A percentile compares a stretch with the other conserved stretches of the same genome.
phyloP scores from a whole-genome alignment of 305 asterid genomes.

The Plantago rigida region DNA sequence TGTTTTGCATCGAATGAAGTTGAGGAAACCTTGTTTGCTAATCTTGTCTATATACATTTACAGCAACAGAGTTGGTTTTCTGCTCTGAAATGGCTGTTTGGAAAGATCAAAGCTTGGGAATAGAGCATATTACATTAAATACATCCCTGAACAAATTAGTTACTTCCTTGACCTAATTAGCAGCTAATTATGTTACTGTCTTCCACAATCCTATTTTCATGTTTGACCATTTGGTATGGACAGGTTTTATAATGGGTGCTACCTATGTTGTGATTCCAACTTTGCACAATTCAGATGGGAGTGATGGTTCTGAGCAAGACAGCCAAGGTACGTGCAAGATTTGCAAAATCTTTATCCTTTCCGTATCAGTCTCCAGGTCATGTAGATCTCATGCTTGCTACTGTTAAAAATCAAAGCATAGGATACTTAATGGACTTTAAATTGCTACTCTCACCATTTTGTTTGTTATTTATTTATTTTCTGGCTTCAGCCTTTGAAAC shows the following conservation, averaged over 20 bases:
- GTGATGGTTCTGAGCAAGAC: slow-evolving; percentile 44
- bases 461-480: not conserved
- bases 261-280: slow-evolving; percentile 60
- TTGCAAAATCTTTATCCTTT: slow-evolving; percentile 18
- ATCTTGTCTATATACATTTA: not conserved
- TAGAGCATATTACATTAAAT: not conserved
- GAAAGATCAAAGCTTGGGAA: too few species aligned
- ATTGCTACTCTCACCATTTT: slow-evolving; percentile 23
- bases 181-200: slow-evolving; percentile 16
- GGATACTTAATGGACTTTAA: slow-evolving; percentile 21
- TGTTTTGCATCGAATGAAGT: slow-evolving; percentile 14
- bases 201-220: slow-evolving; percentile 15
- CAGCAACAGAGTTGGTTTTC: slow-evolving; percentile 2
- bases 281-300: slow-evolving; percentile 41
- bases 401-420: too few species aligned
- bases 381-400: not conserved
- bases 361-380: slow-evolving; percentile 17
- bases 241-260: slow-evolving; percentile 69
- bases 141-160: slow-evolving; percentile 16
- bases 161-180: slow-evolving; percentile 15
- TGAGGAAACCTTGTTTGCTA: slow-evolving; percentile 10
- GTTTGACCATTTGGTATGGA: slow-evolving; percentile 24
- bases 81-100: slow-evolving; percentile 17
- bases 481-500: slow-evolving; percentile 57
- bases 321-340: slow-evolving; percentile 40